These are phyloP conservation scores for Arachis hypogaea DNA, from an alignment of 306 rosid species.

Conservation along the genomic window DNA sequence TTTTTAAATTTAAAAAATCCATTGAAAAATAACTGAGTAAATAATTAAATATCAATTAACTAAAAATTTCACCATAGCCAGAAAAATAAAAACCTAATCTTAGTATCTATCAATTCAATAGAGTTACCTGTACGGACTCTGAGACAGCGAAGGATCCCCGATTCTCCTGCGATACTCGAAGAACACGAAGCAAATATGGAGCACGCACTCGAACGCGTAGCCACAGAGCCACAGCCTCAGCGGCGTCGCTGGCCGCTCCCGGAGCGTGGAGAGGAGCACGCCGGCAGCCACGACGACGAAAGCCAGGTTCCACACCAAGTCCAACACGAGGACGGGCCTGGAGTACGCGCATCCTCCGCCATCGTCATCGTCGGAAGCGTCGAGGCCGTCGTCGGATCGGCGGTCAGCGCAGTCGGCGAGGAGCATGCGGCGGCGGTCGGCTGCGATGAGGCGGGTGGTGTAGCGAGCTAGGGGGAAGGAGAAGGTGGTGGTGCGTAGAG, in stretches of 20 bases:
- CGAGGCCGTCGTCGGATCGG: conserved; percentile 39
- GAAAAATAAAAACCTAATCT: neutral
- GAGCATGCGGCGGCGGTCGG: conserved; percentile 50
- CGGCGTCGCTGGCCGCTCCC: conserved; percentile 72
- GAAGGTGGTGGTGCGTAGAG: conserved; percentile 44
- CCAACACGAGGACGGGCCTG: conserved; percentile 62
- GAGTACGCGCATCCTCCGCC: conserved; percentile 45
- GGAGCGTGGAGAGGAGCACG: conserved; percentile 62
- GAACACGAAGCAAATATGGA: conserved; percentile 66
- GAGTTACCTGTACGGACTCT: conserved; percentile 46
- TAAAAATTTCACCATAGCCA: neutral
- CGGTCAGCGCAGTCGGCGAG: conserved; percentile 42
- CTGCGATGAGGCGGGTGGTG: conserved; percentile 45
- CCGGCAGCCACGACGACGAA: conserved; percentile 63
- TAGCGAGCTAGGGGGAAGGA: conserved; percentile 54
- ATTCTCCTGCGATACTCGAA: conserved; percentile 47
- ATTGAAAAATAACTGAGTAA: neutral
- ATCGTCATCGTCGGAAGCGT: conserved; percentile 13
- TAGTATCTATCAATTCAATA: neutral
- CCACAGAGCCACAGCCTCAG: conserved; percentile 74
- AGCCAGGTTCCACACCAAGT: conserved; percentile 74
- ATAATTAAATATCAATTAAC: neutral
- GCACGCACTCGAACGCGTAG: conserved; percentile 63
- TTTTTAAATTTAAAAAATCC: neutral
- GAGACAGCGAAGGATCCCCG: conserved; percentile 41